Conservation (phyloP, 1,139 yeast genomes). For the Yueomyces sp. region DNA sequence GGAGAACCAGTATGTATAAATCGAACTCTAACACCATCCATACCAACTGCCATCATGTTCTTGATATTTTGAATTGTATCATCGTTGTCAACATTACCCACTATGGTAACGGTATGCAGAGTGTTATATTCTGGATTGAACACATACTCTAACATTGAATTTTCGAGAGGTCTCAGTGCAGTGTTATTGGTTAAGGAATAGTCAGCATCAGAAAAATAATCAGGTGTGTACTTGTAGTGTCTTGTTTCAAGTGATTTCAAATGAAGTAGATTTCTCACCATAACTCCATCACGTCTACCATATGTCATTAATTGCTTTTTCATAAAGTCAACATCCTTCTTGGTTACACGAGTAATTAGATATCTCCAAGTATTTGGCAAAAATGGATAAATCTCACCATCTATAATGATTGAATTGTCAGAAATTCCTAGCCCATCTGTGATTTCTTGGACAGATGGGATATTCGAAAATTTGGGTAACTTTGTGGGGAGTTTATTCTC, state of each 20-base stretch:
- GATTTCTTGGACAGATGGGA: constrained; percentile 22
- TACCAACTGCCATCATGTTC: constrained; percentile 10
- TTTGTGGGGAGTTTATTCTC: constrained; percentile 3
- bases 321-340: constrained; percentile 18
- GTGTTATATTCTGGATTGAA: constrained; percentile 9
- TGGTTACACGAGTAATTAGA: constrained; percentile 20
- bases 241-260: constrained; percentile 17
- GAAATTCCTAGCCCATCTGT: constrained; percentile 32
- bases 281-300: constrained; percentile 2
- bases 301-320: constrained; percentile 11
- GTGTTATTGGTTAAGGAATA: constrained; percentile 14
- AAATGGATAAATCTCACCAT: constrained; percentile 52
- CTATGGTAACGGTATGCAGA: constrained; percentile 20
- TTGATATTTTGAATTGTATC: constrained; percentile 12
- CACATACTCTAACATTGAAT: constrained; percentile 8
- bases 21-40: constrained; percentile 20
- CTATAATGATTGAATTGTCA: constrained; percentile 46
- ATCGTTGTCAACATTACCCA: constrained; percentile 17
- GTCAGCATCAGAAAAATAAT: constrained; percentile 20
- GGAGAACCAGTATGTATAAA: constrained; percentile 16
- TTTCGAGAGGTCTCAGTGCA: constrained; percentile 5
- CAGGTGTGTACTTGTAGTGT: constrained; percentile 19
- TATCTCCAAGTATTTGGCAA: constrained; percentile 23
- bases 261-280: constrained; percentile 21
- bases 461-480: constrained; percentile 6